Base-by-base conservation (phyloP, 73 alveolate genomes). In the Tetrahymena elliotti region DNA sequence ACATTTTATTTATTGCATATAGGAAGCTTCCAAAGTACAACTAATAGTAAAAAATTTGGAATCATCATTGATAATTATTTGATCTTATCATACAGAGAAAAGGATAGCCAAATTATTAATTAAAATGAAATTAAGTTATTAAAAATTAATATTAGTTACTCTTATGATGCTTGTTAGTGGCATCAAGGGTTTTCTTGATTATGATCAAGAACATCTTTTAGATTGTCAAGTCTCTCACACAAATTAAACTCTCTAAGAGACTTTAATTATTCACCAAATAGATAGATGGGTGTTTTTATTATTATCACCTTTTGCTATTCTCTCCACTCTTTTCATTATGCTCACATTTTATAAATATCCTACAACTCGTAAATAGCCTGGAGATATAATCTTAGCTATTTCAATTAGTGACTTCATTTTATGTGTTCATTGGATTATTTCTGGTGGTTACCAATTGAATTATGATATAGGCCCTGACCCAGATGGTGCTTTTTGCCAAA, bases 271-370 rank as follows among this genome's bases (percentile, higher is more conserved):
- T 31, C 88, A 68, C 88, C 13, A 12, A 24, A 68, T 68, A 7
- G 88, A 68, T 31, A 68, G n/a, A 68, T 68, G 88, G 88, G 88
- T 68, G 20, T 68, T 68, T 68, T 68, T 68, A 31, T 18, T 68
- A 68, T 68, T 68, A 94, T 95, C 96, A 22, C 96, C 96, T 37
- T 47, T 94, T 31, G 96, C 96, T 13, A 84, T 94, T 92, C 68
- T 94, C 33, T 94, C 95, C 52, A 94, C 96, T 3, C 41, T 94
- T 33, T 94, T 94, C 52, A 94, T 94, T 27, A 88, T 94, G 22
- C 37, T 84, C 68, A 94, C 95, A 20, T 94, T 94, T 53, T 40
- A 83, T 16, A 41, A 84, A 41, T 94, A 94, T 84, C 96, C 96
- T 7, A 88, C 82, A 10, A 94, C 96, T 22, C 93, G 96, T 27